Conservation (phyloP, 805 yeast species). For the Candida ovalis region DNA sequence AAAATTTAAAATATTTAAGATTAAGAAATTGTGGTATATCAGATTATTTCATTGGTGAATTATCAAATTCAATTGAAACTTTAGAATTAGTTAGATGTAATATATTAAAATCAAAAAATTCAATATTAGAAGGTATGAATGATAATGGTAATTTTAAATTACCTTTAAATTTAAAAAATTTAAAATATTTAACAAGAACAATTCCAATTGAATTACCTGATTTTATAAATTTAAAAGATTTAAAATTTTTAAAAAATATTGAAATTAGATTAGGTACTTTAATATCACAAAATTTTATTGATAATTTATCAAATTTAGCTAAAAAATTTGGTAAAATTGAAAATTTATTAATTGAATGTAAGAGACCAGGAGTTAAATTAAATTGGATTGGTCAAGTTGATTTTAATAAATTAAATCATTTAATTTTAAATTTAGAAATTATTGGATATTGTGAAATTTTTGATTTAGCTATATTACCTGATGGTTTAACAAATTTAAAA, state of each 20-base stretch:
- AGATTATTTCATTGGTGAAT: neutral
- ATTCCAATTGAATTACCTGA: constrained; percentile 1
- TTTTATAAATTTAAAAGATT: neutral
- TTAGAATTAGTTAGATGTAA: constrained; percentile 2
- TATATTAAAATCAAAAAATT: neutral
- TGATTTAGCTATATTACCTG: constrained; percentile 1
- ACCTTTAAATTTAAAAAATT: neutral
- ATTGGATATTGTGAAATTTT: neutral
- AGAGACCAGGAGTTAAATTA: neutral
- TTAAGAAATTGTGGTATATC: constrained; percentile 5
- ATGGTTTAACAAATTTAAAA: neutral
- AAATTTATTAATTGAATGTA: neutral
- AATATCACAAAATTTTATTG: constrained; percentile 1
- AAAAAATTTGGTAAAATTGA: neutral
- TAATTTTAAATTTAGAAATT: neutral
- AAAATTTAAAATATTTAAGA: neutral
- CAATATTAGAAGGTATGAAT: constrained; percentile 1
- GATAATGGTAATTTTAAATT: neutral
- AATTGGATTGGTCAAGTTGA: neutral
- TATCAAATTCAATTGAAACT: neutral
- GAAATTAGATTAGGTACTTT: neutral
- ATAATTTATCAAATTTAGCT: neutral
- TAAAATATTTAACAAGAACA: neutral
- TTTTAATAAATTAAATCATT: neutral
- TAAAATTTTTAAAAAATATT: neutral